Evolutionary conservation across 768 basidiomycete species (phyloP).

Genomic region (Nevesoporus exiguus): DNA sequence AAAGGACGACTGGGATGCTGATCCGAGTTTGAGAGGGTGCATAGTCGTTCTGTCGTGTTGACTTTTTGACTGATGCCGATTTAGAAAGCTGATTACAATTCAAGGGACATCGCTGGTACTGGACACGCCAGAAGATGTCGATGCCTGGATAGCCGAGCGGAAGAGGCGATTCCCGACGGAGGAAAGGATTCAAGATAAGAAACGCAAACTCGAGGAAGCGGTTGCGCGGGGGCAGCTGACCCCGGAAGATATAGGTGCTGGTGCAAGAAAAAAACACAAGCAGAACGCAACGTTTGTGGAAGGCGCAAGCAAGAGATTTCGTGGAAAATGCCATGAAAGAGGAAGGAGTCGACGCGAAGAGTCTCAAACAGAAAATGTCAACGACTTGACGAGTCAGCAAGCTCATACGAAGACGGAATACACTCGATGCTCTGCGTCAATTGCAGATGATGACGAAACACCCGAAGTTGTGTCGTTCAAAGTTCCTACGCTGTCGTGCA

Average conservation of each 20-base stretch:
- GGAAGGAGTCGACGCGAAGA: constrained; percentile 28
- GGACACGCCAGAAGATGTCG: constrained; percentile 78
- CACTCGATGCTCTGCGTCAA: constrained; percentile 24
- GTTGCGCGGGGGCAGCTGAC: constrained; percentile 73
- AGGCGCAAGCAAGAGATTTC: background rate
- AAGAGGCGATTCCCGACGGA: constrained; percentile 81
- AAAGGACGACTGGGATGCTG: constrained; percentile 72
- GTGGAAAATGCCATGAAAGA: constrained; percentile 18
- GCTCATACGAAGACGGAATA: background rate
- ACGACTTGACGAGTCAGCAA: background rate
- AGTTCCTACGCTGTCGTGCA: constrained; percentile 7
- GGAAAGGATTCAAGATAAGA: constrained; percentile 72
- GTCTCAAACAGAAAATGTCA: background rate
- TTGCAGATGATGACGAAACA: constrained; percentile 38
- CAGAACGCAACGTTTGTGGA: constrained; percentile 22
- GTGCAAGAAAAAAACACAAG: constrained; percentile 41
- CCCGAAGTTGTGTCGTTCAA: constrained; percentile 65
- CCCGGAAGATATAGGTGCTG: constrained; percentile 41
- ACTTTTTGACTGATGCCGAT: constrained; percentile 6
- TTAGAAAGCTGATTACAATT: constrained; percentile 68
- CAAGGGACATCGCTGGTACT: constrained; percentile 76
- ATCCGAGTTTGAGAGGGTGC: constrained; percentile 77
- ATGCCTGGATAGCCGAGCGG: constrained; percentile 85
- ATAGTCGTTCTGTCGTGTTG: constrained; percentile 10
- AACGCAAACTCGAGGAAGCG: constrained; percentile 74